A percentile compares a stretch with the other conserved stretches of the same genome.
Conservation (phyloP, 2,329 filamentous ascomycete species). For the Zopfia rhizophila region DNA sequence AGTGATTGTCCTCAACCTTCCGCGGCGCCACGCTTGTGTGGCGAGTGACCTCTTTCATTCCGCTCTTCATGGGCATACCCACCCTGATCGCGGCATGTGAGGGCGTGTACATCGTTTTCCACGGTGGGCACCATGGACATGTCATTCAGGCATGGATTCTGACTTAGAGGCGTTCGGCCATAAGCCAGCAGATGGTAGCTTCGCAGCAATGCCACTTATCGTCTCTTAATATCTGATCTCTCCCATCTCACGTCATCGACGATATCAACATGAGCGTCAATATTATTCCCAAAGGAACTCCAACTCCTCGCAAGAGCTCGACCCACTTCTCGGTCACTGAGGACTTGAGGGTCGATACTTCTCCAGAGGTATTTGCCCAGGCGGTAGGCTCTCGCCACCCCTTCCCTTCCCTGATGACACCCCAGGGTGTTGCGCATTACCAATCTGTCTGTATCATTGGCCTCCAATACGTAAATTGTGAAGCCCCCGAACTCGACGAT, state of each 20-base stretch:
- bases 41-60: constrained; percentile 72
- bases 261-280: constrained; percentile 48
- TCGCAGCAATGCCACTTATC: constrained; percentile 34
- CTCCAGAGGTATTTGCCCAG: constrained; percentile 44
- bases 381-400: constrained; percentile 44
- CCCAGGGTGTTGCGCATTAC: constrained; percentile 26
- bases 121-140: constrained; percentile 82
- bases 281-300: constrained; percentile 54
- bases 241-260: constrained; percentile 39
- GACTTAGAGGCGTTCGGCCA: too few species aligned
- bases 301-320: constrained; percentile 52
- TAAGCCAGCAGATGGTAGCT: too few species aligned
- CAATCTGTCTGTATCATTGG: constrained; percentile 42
- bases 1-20: constrained; percentile 73
- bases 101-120: constrained; percentile 81
- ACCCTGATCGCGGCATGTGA: constrained; percentile 78
- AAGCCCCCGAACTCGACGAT: constrained; percentile 41
- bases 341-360: constrained; percentile 46
- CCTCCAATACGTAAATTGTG: constrained; percentile 47
- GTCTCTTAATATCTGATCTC: constrained; percentile 42
- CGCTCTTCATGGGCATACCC: constrained; percentile 75
- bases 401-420: constrained; percentile 18
- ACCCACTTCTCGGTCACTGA: constrained; percentile 40
- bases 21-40: constrained; percentile 72
- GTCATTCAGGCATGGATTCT: too few species aligned